Conservation (phyloP, 2,329 filamentous ascomycete species). For the Alternaria gansuensis region DNA sequence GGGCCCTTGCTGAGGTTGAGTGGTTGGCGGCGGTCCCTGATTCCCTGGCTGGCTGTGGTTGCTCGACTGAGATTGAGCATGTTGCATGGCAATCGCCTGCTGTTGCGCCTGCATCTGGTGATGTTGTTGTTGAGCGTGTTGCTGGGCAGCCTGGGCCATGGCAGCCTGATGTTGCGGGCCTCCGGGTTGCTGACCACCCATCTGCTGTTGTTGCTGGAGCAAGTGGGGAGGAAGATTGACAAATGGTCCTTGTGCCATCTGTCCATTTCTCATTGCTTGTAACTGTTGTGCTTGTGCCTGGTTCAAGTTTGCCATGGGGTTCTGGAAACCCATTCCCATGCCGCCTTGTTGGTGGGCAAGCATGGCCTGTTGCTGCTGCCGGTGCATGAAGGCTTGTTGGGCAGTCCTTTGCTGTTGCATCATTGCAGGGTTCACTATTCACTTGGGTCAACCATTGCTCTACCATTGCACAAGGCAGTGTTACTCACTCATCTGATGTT, state of each 20-base stretch:
- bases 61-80: slow-evolving; percentile 59
- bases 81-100: slow-evolving; percentile 57
- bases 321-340: slow-evolving; percentile 64
- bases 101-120: slow-evolving; percentile 53
- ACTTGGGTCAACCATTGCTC: slow-evolving; percentile 19
- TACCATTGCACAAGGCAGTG: background rate
- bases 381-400: slow-evolving; percentile 60
- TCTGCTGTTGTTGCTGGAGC: slow-evolving; percentile 58
- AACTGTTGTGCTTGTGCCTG: slow-evolving; percentile 45
- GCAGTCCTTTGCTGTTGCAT: slow-evolving; percentile 54
- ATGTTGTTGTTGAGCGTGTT: slow-evolving; percentile 56
- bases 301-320: slow-evolving; percentile 64
- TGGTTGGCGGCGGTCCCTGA: slow-evolving; percentile 49
- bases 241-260: slow-evolving; percentile 36
- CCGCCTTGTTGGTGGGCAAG: slow-evolving; percentile 63
- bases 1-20: slow-evolving; percentile 50
- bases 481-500: slow-evolving; percentile 52
- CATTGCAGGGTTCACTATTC: slow-evolving; percentile 52
- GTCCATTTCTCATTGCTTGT: slow-evolving; percentile 35
- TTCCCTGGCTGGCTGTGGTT: slow-evolving; percentile 58
- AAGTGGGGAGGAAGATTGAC: slow-evolving; percentile 49
- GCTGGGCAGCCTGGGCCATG: slow-evolving; percentile 54
- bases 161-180: slow-evolving; percentile 54
- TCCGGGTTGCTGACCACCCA: slow-evolving; percentile 48
- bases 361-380: slow-evolving; percentile 63